Conservation (phyloP, 1,139 yeast genomes). For the Candida sp. region DNA sequence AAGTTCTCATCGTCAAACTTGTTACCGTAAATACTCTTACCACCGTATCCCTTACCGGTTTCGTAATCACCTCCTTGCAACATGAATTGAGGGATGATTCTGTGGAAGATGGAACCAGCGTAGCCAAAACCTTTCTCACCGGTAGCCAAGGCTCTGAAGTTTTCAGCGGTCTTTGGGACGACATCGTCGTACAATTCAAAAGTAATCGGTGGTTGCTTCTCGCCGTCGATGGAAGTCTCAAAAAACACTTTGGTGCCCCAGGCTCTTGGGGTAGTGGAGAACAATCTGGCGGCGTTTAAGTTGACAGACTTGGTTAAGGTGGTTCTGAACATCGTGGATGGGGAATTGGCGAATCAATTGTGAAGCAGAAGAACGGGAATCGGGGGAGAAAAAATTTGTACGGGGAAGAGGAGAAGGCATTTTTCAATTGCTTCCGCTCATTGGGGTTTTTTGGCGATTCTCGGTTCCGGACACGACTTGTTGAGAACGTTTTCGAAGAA, state of each 20-base stretch:
- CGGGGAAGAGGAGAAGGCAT: background rate
- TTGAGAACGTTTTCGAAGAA: too few relatives aligned
- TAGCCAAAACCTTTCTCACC: conserved; percentile 93
- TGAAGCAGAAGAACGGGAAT: background rate
- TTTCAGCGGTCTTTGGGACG: conserved; percentile 95
- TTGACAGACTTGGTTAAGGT: conserved; percentile 3
- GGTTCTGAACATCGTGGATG: conserved; percentile 2
- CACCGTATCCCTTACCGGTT: conserved; percentile 95
- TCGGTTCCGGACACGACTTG: too few relatives aligned
- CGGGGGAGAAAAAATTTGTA: too few relatives aligned
- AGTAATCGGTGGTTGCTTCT: conserved; percentile 31
- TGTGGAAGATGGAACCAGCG: conserved; percentile 62
- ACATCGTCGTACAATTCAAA: conserved; percentile 82
- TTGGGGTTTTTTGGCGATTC: too few relatives aligned
- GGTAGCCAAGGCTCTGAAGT: conserved; percentile 93
- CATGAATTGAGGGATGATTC: conserved; percentile 99
- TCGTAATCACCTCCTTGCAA: conserved; percentile 99
- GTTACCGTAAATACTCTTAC: conserved; percentile 72
- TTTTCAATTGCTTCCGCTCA: background rate
- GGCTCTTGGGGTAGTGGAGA: conserved; percentile 33
- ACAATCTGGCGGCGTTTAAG: conserved; percentile 23
- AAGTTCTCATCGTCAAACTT: conserved; percentile 98
- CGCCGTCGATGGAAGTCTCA: conserved; percentile 40
- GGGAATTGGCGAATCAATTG: background rate
- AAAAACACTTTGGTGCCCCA: conserved; percentile 40